Percentiles rank a stretch among this genome's conserved stretches.
phyloP scores from a whole-genome alignment of 164 flowering plant species.

The Vitis cinerea region DNA sequence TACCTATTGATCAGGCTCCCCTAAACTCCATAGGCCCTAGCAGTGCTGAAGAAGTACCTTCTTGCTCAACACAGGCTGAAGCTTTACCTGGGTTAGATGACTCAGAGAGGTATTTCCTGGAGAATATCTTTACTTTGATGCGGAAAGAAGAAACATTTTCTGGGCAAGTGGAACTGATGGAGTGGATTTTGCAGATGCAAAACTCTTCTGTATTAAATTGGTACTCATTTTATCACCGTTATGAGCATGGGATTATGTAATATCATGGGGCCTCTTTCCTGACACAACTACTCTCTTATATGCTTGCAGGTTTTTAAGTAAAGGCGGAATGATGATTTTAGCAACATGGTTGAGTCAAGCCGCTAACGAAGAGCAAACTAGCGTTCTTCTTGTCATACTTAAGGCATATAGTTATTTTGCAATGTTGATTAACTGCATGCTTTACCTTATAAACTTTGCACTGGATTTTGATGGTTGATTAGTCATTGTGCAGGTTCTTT shows the following conservation, averaged over 20 bases:
- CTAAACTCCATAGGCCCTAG: constrained; percentile 44
- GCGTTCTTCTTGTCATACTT: constrained; percentile 61
- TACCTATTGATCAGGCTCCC: constrained; percentile 44
- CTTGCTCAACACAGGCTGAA: constrained; percentile 58
- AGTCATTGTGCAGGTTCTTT: constrained; percentile 62
- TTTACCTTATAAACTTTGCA: constrained; percentile 3
- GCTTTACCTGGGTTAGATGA: constrained; percentile 50
- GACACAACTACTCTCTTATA: constrained; percentile 8
- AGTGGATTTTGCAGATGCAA: constrained; percentile 79
- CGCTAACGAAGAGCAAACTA: constrained; percentile 90
- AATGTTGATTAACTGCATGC: neutral
- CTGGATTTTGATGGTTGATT: constrained; percentile 11
- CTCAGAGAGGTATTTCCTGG: constrained; percentile 63
- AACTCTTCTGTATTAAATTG: constrained; percentile 65
- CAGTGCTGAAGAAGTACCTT: constrained; percentile 45
- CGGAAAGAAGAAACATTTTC: constrained; percentile 79
- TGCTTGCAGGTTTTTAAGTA: constrained; percentile 70
- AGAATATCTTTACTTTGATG: constrained; percentile 74
- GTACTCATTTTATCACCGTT: constrained; percentile 30
- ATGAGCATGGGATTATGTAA: neutral
- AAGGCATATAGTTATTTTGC: constrained; percentile 44
- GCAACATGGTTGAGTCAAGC: constrained; percentile 93
- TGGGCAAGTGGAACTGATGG: constrained; percentile 91
- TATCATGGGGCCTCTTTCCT: constrained; percentile 1
- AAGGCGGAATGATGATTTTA: constrained; percentile 87